Evolutionary conservation across 345 rosid genomes (phyloP), one percentile per base, ranked within the genome.

Genomic region (Eutrema yunnanense): DNA sequence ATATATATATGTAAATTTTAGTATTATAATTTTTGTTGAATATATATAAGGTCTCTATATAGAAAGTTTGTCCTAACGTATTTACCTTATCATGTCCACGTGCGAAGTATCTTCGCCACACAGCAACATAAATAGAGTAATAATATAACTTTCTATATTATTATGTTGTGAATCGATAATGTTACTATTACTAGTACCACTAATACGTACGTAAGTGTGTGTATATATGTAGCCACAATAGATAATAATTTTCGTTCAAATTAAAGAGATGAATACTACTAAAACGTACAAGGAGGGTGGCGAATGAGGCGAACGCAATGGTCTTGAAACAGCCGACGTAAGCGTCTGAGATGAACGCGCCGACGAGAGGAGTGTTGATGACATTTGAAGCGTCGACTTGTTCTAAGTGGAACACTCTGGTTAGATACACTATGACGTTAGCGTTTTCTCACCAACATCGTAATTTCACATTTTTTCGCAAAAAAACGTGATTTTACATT

Each of bases 301-400:
- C 78, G 36, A 86, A 66, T 42, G 90, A 86, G 14, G 82, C 86
- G 40, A 79, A 66, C 33, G 81, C 86, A 41, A 88, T 86, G 67
- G 90, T 88, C 44, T 74, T 78, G 73, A 84, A 88, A n/a, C 87
- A 76, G 54, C 90, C 93, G 8, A 64, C 49, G 29, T 68, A 84
- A 53, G 86, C 10, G 64, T 86, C 90, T 29, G 87, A 79, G 74
- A 88, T 62, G 58, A 80, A 86, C n/a, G 96, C 96, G 14, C 98
- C 98, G 9, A 81, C 9, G 49, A 89, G 40, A 9, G 94, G 88
- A 41, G 86, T 80, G 73, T 81, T 84, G 53, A 81, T 77, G 43
- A 92, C 80, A 60, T 85, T 89, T 5, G 83, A 80, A 40, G 84
- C 80, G 22, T 66, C 76, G 41, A 79, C 92, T 71, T 83, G 92